Conservation (phyloP, 106 monocot genomes). For the Triglochin maritima region DNA sequence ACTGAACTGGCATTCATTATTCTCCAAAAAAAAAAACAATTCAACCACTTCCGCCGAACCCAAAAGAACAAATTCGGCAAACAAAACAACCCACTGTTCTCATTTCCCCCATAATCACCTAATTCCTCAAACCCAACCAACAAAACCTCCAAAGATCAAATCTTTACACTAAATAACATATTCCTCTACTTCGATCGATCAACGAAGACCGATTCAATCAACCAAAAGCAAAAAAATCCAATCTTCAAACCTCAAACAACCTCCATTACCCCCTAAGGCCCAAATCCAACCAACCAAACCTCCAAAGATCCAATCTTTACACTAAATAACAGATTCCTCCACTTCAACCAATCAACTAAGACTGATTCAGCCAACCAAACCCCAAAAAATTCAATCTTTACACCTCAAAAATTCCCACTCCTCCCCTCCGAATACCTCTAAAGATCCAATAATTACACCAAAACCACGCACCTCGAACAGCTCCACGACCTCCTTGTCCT, state of each 20-base stretch:
- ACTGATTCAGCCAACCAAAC: neutral
- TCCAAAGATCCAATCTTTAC: neutral
- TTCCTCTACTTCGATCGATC: too few species aligned
- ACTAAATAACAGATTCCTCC: neutral
- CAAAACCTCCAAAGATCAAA: neutral
- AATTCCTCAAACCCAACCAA: neutral
- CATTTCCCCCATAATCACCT: too few species aligned
- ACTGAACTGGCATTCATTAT: too few species aligned
- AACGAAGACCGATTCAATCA: too few species aligned
- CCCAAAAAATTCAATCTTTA: too few species aligned
- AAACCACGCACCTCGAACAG: conserved; percentile 5
- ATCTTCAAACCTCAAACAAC: too few species aligned
- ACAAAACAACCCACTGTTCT: too few species aligned
- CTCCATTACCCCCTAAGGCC: neutral
- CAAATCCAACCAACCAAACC: neutral
- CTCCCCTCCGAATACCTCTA: neutral
- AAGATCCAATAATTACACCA: neutral
- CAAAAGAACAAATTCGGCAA: too few species aligned
- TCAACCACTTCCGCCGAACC: too few species aligned
- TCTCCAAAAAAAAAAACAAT: too few species aligned
- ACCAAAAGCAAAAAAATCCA: neutral
- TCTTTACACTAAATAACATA: neutral
- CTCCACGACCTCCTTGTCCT: neutral
- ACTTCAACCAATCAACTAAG: neutral
- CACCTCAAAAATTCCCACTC: neutral